Evolutionary conservation across 306 rosid species (phyloP).

Genomic region (Vigna radiata): DNA sequence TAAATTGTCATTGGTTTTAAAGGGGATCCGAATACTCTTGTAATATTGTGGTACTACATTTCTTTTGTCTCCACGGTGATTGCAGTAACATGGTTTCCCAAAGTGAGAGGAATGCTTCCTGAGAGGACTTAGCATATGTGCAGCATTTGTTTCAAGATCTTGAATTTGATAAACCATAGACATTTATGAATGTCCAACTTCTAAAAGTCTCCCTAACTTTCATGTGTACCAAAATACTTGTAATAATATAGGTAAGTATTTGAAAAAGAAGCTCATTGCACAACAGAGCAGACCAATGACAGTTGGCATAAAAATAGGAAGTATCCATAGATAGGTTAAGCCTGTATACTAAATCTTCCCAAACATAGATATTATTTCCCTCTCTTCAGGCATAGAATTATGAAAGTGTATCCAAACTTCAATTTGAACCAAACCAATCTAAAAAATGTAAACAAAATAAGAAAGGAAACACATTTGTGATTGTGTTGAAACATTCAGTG

Average conservation of each 20-base stretch:
- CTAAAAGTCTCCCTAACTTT: background rate
- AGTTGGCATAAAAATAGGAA: background rate
- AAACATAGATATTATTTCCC: background rate
- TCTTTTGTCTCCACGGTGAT: too few relatives aligned
- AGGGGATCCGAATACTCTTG: too few relatives aligned
- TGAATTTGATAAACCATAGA: background rate
- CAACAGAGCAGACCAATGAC: background rate
- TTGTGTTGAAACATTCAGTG: background rate
- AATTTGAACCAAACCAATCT: background rate
- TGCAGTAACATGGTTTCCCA: too few relatives aligned
- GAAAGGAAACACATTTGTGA: background rate
- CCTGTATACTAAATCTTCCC: too few relatives aligned
- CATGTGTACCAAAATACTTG: background rate
- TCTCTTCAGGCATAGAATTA: background rate
- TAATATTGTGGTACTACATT: too few relatives aligned
- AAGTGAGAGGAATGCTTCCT: too few relatives aligned
- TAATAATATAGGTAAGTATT: background rate
- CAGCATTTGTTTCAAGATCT: background rate
- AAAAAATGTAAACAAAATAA: background rate
- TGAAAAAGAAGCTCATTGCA: background rate
- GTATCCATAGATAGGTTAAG: background rate
- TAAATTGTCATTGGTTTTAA: too few relatives aligned
- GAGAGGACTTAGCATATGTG: background rate
- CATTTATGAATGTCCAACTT: background rate
- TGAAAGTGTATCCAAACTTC: background rate